Conservation (phyloP, 2,329 filamentous ascomycete species). For the Mollisia scopiformis region DNA sequence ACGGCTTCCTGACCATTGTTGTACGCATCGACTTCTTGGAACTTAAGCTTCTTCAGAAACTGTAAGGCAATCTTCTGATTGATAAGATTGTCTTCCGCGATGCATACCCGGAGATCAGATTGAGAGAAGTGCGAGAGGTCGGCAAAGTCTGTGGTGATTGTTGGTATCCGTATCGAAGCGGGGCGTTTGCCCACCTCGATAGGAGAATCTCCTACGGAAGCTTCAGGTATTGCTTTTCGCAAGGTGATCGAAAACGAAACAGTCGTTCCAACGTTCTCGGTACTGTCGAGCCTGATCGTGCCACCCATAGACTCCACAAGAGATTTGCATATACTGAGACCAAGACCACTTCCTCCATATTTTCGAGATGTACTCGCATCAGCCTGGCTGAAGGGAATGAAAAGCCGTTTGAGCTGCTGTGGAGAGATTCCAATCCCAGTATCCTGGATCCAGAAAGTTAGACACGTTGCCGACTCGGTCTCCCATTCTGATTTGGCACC, state of each 20-base stretch:
- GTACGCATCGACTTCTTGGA: conserved; percentile 80
- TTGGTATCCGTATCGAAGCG: background rate
- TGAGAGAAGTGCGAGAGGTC: conserved; percentile 75
- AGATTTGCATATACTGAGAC: conserved; percentile 91
- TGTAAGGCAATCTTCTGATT: conserved; percentile 93
- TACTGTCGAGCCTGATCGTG: conserved; percentile 78
- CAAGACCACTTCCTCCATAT: conserved; percentile 88
- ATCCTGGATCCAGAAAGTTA: conserved; percentile 84
- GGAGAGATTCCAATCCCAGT: conserved; percentile 89
- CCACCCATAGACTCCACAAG: conserved; percentile 90
- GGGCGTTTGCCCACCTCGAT: background rate
- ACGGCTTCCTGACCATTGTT: conserved; percentile 87
- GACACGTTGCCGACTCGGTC: conserved; percentile 66
- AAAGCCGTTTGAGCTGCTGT: conserved; percentile 80
- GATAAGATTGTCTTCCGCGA: conserved; percentile 92
- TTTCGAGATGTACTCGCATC: conserved; percentile 87
- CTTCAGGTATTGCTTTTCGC: conserved; percentile 73
- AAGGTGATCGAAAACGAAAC: conserved; percentile 83
- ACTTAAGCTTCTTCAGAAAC: conserved; percentile 83
- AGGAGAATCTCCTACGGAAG: conserved; percentile 47
- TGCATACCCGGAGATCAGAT: conserved; percentile 81
- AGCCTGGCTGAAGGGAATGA: conserved; percentile 90
- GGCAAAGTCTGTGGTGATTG: conserved; percentile 32
- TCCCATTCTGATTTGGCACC: conserved; percentile 73
- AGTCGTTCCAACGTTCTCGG: conserved; percentile 69